Conservation (phyloP, 768 basidiomycete species). For the Kwoniella pini region DNA sequence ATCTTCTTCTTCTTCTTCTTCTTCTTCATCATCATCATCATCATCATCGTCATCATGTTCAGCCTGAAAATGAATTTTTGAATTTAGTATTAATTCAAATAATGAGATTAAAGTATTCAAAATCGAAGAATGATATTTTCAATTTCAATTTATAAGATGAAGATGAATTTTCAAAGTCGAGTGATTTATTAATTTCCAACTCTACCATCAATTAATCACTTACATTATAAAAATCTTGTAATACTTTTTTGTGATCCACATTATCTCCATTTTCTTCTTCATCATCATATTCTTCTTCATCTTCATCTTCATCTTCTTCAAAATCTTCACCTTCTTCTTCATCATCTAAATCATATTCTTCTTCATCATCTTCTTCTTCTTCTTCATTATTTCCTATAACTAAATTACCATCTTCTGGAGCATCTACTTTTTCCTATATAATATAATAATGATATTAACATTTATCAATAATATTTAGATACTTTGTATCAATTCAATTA, state of each 20-base stretch:
- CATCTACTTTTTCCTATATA: not conserved
- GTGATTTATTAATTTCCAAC: too few species aligned
- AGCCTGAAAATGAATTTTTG: not conserved
- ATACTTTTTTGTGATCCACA: slow-evolving; percentile 19
- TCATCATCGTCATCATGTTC: slow-evolving; percentile 3
- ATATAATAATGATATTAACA: too few species aligned
- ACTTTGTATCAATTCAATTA: not conserved
- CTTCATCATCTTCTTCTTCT: slow-evolving; percentile 18
- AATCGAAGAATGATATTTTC: too few species aligned
- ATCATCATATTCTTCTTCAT: slow-evolving; percentile 19
- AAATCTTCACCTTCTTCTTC: not conserved
- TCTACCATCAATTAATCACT: slow-evolving; percentile 4
- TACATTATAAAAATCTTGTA: slow-evolving; percentile 26
- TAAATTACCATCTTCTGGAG: slow-evolving; percentile 1
- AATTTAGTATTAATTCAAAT: not conserved
- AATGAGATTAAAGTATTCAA: too few species aligned
- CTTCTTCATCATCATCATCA: not conserved
- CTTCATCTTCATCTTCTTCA: slow-evolving; percentile 6
- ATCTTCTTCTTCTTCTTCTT: slow-evolving; percentile 13
- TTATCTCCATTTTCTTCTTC: slow-evolving; percentile 10
- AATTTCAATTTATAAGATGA: too few species aligned
- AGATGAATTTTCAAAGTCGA: too few species aligned
- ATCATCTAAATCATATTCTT: slow-evolving; percentile 17
- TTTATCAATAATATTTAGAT: too few species aligned
- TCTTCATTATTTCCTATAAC: not conserved